These are phyloP conservation scores for Silybum marianum DNA, from an alignment of 129 eudicot species.

Conservation along the genomic window DNA sequence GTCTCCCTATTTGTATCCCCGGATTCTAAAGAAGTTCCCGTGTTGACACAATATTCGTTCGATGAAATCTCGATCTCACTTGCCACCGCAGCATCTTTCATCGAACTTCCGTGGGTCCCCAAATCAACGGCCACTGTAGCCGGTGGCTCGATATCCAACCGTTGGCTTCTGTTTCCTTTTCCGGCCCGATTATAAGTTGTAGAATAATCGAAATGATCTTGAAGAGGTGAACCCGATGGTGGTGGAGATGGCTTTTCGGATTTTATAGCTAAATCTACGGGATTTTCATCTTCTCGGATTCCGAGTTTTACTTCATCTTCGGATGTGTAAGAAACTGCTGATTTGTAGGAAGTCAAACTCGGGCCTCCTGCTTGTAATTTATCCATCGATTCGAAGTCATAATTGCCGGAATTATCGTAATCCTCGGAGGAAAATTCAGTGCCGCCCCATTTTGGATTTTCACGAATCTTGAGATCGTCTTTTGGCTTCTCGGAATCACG, in stretches of 20 bases:
- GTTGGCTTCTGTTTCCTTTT: slow-evolving; percentile 66
- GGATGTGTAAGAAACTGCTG: slow-evolving; percentile 53
- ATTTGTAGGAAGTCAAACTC: slow-evolving; percentile 48
- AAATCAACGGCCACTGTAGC: slow-evolving; percentile 36
- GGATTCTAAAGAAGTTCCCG: slow-evolving; percentile 68
- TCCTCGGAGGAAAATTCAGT: slow-evolving; percentile 72
- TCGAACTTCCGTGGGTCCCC: slow-evolving; percentile 43
- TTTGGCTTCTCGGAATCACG: slow-evolving; percentile 28
- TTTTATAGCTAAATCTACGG: slow-evolving; percentile 35
- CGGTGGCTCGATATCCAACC: slow-evolving; percentile 44
- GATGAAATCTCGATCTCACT: slow-evolving; percentile 84
- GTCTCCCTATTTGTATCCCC: slow-evolving; percentile 51
- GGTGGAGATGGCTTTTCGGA: slow-evolving; percentile 47
- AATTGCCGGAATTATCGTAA: slow-evolving; percentile 62
- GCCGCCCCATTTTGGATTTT: slow-evolving; percentile 44
- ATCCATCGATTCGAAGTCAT: slow-evolving; percentile 79
- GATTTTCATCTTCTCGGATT: slow-evolving; percentile 24
- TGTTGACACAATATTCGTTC: slow-evolving; percentile 66
- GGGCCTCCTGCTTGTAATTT: slow-evolving; percentile 38
- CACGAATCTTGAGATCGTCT: slow-evolving; percentile 28
- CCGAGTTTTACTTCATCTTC: slow-evolving; percentile 51
- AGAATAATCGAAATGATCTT: slow-evolving; percentile 77
- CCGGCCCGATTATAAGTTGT: slow-evolving; percentile 57
- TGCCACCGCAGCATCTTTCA: slow-evolving; percentile 62
- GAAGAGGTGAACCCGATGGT: slow-evolving; percentile 73